phyloP scores from a whole-genome alignment of 2,329 filamentous ascomycete species.

The Colletotrichum spinosum region DNA sequence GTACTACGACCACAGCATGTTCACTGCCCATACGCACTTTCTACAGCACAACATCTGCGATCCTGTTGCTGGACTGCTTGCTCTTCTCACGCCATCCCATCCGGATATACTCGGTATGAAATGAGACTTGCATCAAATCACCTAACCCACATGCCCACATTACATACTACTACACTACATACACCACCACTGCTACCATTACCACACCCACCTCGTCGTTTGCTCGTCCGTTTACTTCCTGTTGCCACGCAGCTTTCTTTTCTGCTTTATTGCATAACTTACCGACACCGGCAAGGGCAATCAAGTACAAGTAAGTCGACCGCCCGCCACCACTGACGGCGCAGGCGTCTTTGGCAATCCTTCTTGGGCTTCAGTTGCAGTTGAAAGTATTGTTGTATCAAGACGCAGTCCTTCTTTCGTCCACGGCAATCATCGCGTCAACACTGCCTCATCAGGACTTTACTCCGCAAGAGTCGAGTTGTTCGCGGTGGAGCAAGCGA shows the following conservation, averaged over 20 bases:
- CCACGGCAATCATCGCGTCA: not conserved
- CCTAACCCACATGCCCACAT: constrained; percentile 12
- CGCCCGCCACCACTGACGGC: constrained; percentile 1
- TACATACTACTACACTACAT: no score
- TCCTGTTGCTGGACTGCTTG: not conserved
- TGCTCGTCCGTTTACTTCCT: not conserved
- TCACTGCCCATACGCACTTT: no score
- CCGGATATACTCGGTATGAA: constrained; percentile 19
- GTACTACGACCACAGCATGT: no score
- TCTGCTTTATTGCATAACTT: constrained; percentile 6
- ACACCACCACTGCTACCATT: no score
- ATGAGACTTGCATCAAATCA: constrained; percentile 30
- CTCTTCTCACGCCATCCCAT: not conserved
- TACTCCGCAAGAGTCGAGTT: no score
- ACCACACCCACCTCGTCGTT: constrained; percentile 13
- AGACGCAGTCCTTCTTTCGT: not conserved
- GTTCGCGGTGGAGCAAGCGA: no score
- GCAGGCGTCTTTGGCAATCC: no score
- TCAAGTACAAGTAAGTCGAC: constrained; percentile 28
- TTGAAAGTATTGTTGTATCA: not conserved
- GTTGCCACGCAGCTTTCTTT: constrained; percentile 5
- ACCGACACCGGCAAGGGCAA: not conserved
- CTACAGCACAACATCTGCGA: no score
- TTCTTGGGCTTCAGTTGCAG: not conserved
- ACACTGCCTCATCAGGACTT: not conserved